Evolutionary conservation across 2,329 filamentous ascomycete species (phyloP).

Genomic region (Colletotrichum agaves): DNA sequence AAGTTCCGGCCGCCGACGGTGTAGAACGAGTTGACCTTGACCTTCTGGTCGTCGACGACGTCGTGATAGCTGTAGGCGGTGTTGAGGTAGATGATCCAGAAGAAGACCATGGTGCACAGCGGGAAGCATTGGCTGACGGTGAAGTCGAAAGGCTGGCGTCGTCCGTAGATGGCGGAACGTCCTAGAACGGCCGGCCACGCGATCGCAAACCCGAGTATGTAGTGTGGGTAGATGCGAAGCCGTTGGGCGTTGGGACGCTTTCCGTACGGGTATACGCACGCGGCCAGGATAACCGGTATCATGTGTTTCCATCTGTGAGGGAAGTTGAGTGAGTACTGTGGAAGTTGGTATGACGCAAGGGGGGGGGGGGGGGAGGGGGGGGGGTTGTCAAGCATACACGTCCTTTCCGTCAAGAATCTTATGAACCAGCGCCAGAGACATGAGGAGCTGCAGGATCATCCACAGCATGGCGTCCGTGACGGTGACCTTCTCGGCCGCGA

Average conservation of each 20-base stretch:
- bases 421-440: slow-evolving; percentile 27
- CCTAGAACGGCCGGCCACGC: slow-evolving; percentile 41
- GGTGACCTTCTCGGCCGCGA: slow-evolving; percentile 41
- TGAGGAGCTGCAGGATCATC: slow-evolving; percentile 31
- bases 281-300: slow-evolving; percentile 37
- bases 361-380: no score
- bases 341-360: no score
- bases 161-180: slow-evolving; percentile 39
- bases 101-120: slow-evolving; percentile 41
- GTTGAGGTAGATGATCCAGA: slow-evolving; percentile 44
- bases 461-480: slow-evolving; percentile 40
- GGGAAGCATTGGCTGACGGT: slow-evolving; percentile 38
- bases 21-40: slow-evolving; percentile 41
- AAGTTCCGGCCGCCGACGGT: slow-evolving; percentile 29
- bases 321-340: neutral
- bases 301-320: slow-evolving; percentile 39
- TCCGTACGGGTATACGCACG: slow-evolving; percentile 41
- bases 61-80: slow-evolving; percentile 43
- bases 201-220: slow-evolving; percentile 41
- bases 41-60: slow-evolving; percentile 40
- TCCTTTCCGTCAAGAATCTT: slow-evolving; percentile 31
- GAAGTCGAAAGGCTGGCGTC: slow-evolving; percentile 37
- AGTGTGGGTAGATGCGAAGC: slow-evolving; percentile 41
- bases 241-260: slow-evolving; percentile 39
- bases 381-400: slow-evolving; percentile 32